Conservation (phyloP, 179 eudicot species). For the Beta lomatogona region DNA sequence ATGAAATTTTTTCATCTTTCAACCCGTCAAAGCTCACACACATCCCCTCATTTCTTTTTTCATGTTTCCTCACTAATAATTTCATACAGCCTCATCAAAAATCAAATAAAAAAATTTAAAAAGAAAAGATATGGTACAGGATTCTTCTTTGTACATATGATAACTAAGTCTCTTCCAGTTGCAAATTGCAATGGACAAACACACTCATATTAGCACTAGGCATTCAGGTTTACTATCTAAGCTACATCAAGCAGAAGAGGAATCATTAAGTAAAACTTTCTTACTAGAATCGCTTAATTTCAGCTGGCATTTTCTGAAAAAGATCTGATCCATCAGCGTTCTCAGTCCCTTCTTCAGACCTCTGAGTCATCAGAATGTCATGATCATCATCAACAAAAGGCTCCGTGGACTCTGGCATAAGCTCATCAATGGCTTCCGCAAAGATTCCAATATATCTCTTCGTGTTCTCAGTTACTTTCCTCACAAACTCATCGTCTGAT, state of each 20-base stretch:
- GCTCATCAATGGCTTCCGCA: constrained; percentile 81
- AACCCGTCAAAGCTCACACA: background rate
- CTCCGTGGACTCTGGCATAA: constrained; percentile 92
- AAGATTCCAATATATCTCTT: constrained; percentile 76
- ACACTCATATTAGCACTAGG: background rate
- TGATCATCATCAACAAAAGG: constrained; percentile 86
- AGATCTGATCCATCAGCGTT: constrained; percentile 74
- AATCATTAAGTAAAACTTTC: constrained; percentile 17
- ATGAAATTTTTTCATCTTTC: too few species aligned
- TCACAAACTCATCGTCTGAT: constrained; percentile 78
- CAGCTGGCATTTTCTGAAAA: constrained; percentile 83
- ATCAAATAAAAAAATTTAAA: too few species aligned
- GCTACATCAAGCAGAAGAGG: background rate
- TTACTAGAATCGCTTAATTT: constrained; percentile 88
- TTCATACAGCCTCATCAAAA: background rate
- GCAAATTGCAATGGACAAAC: background rate
- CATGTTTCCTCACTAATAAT: background rate
- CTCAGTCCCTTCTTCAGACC: constrained; percentile 75
- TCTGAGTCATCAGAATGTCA: constrained; percentile 91
- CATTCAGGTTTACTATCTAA: background rate
- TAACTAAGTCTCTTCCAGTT: background rate
- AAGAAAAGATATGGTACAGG: too few species aligned
- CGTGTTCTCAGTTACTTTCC: constrained; percentile 77
- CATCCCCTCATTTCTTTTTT: background rate
- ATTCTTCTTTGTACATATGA: background rate